Conservation (phyloP, 2,329 filamentous ascomycete genomes). For the Ampelomyces quisqualis region DNA sequence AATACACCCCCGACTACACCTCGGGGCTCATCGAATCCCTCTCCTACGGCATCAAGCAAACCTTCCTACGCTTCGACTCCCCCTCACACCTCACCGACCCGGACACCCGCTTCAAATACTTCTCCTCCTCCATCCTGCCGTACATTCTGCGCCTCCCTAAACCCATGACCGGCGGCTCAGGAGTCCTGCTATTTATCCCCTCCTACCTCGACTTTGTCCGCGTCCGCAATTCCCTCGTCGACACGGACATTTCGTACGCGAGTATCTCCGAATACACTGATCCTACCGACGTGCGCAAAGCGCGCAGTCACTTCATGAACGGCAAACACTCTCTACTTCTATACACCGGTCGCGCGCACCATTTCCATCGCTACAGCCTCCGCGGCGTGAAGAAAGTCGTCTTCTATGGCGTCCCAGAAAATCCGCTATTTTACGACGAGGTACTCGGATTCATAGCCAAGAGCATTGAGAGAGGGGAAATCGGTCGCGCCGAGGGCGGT, state of each 20-base stretch:
- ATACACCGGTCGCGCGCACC: constrained; percentile 94
- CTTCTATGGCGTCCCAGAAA: constrained; percentile 88
- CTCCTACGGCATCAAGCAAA: constrained; percentile 74
- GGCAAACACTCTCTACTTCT: constrained; percentile 81
- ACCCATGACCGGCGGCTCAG: constrained; percentile 55
- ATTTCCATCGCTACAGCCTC: constrained; percentile 86
- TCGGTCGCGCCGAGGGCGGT: constrained; percentile 52
- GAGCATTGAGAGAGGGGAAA: constrained; percentile 58
- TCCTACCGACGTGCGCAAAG: constrained; percentile 74
- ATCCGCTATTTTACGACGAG: constrained; percentile 78
- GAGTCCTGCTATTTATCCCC: constrained; percentile 85
- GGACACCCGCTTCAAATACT: constrained; percentile 87
- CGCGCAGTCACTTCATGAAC: constrained; percentile 81
- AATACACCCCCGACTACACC: constrained; percentile 65
- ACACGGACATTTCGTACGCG: constrained; percentile 71
- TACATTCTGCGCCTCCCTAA: constrained; percentile 68
- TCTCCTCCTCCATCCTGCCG: constrained; percentile 78
- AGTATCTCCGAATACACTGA: constrained; percentile 87
- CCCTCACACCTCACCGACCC: constrained; percentile 72
- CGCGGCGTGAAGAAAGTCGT: constrained; percentile 80
- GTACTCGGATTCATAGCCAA: constrained; percentile 65
- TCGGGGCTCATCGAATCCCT: constrained; percentile 71
- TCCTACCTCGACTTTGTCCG: constrained; percentile 95
- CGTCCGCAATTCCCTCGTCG: constrained; percentile 87
- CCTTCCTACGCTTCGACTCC: constrained; percentile 82